Conservation (phyloP, 306 rosid species). For the Corylus avellana region DNA sequence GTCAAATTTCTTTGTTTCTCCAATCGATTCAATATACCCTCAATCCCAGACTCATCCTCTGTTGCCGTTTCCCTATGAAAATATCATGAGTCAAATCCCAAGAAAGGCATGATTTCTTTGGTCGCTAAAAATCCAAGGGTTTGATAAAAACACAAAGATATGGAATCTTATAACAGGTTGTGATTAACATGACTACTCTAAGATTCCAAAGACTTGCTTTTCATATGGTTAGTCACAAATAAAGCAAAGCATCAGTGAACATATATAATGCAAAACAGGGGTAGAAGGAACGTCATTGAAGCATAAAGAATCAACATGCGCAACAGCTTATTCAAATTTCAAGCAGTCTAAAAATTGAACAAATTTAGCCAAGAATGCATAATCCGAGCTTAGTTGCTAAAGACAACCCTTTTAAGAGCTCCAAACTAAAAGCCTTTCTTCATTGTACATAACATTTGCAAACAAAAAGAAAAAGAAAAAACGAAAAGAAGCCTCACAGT, state of each 20-base stretch:
- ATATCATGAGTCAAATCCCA: constrained; percentile 12
- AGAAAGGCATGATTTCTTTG: neutral
- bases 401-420: neutral
- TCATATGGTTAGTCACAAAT: neutral
- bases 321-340: neutral
- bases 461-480: neutral
- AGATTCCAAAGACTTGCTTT: neutral
- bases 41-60: constrained; percentile 70
- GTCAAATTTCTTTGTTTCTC: constrained; percentile 63
- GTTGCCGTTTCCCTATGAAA: constrained; percentile 49
- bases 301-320: neutral
- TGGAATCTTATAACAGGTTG: neutral
- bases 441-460: constrained; percentile 9
- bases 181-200: neutral
- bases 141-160: neutral
- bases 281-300: neutral
- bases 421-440: neutral
- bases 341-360: neutral
- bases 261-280: neutral
- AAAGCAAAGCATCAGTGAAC: neutral
- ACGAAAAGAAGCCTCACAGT: constrained; percentile 57
- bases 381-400: neutral
- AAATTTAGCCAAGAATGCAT: neutral
- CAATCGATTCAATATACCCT: constrained; percentile 83
- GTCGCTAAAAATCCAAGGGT: neutral